phyloP scores from a whole-genome alignment of 106 monocot species.

The Iris macrosiphon region DNA sequence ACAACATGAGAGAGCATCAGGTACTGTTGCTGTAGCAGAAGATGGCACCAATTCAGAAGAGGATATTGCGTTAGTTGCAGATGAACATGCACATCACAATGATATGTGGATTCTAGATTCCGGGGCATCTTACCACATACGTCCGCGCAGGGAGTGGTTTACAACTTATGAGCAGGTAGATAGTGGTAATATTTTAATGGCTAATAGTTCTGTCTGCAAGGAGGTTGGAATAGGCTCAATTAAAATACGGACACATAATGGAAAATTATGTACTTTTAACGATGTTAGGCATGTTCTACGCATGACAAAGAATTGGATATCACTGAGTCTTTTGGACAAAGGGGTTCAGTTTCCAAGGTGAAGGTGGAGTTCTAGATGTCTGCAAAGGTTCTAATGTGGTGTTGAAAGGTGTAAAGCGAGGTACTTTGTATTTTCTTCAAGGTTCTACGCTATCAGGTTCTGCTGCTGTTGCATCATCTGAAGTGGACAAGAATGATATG shows the following conservation, averaged over 20 bases:
- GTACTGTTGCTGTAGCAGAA: too few species aligned
- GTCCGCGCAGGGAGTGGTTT: not conserved
- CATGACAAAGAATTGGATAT: not conserved
- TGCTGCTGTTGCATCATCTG: not conserved
- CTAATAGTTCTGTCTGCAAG: too few species aligned
- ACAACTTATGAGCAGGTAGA: not conserved
- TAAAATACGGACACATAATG: not conserved
- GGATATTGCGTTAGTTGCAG: too few species aligned
- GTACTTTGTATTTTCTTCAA: not conserved
- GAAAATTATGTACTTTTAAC: not conserved
- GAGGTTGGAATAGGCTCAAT: not conserved
- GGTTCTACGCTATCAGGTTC: not conserved
- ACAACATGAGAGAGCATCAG: too few species aligned
- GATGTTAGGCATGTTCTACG: constrained; percentile 5
- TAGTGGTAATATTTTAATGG: not conserved
- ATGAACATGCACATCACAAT: too few species aligned
- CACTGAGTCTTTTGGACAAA: not conserved
- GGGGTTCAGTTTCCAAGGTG: not conserved
- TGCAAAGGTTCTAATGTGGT: not conserved
- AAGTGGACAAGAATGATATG: not conserved
- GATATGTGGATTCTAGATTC: constrained; percentile 1
- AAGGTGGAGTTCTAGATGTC: not conserved
- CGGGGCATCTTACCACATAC: not conserved
- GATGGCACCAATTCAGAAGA: too few species aligned
- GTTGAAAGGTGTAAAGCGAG: not conserved